phyloP scores from a whole-genome alignment of 805 yeast genomes.

The Spathaspora hagerdaliae region DNA sequence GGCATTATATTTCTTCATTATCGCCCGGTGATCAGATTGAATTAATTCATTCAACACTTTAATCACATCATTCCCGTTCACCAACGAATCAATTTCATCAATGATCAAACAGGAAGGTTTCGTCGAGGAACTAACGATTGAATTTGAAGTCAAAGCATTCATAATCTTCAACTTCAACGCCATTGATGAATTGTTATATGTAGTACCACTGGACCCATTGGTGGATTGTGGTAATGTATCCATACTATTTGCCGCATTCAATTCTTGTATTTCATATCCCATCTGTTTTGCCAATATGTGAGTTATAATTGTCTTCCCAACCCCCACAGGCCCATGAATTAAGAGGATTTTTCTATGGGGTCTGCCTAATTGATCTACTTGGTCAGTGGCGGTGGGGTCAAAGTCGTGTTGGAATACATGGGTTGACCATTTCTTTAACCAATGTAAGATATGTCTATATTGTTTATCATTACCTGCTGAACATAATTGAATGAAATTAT shows the following conservation, averaged over 20 bases:
- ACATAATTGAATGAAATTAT: slow-evolving; percentile 31
- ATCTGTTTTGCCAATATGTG: slow-evolving; percentile 80
- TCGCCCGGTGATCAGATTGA: slow-evolving; percentile 52
- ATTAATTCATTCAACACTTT: slow-evolving; percentile 56
- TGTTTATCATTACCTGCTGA: slow-evolving; percentile 44
- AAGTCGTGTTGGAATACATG: slow-evolving; percentile 25
- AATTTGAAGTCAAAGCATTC: slow-evolving; percentile 56
- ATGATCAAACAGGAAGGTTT: slow-evolving; percentile 79
- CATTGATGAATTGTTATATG: slow-evolving; percentile 17
- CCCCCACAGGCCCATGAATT: slow-evolving; percentile 90
- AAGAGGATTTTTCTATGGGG: slow-evolving; percentile 57
- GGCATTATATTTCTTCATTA: slow-evolving; percentile 22
- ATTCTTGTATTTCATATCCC: slow-evolving; percentile 76
- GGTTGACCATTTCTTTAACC: slow-evolving; percentile 38
- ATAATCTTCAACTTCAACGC: slow-evolving; percentile 32
- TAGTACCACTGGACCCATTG: slow-evolving; percentile 22
- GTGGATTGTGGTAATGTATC: slow-evolving; percentile 39
- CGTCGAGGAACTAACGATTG: slow-evolving; percentile 56
- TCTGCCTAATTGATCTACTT: slow-evolving; percentile 28
- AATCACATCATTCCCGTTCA: slow-evolving; percentile 35
- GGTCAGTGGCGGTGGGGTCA: slow-evolving; percentile 1
- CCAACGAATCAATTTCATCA: slow-evolving; percentile 73
- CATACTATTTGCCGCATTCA: slow-evolving; percentile 65
- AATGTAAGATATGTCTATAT: slow-evolving; percentile 33
- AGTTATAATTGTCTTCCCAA: slow-evolving; percentile 87